Conservation (phyloP, 345 rosid species). For the Euclidium syriacum region DNA sequence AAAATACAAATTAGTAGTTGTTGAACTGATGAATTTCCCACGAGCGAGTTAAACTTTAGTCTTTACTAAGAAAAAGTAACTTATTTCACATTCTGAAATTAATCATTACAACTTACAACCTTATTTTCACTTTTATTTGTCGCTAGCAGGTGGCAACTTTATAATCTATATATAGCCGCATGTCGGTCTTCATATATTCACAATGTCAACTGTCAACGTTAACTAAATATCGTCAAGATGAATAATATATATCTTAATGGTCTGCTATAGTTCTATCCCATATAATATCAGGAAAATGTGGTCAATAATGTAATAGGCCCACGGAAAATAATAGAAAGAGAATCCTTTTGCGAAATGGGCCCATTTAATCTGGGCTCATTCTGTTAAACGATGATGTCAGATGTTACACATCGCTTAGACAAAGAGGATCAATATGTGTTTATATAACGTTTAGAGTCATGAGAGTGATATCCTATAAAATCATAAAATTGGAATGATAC, state of each 20-base stretch:
- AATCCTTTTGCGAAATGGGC: background rate
- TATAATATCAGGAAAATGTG: background rate
- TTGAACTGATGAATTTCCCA: background rate
- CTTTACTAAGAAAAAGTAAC: background rate
- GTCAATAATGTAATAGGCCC: background rate
- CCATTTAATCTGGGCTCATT: no score
- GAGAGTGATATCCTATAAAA: background rate
- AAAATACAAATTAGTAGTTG: background rate
- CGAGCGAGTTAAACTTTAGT: background rate
- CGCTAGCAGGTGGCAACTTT: constrained; percentile 1
- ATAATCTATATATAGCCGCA: no score
- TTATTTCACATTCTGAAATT: no score
- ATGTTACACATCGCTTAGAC: background rate
- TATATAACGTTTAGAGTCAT: background rate
- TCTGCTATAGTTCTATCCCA: background rate
- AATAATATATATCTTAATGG: background rate
- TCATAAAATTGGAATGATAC: background rate
- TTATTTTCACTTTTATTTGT: constrained; percentile 1
- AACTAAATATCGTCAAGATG: no score
- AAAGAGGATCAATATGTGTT: background rate
- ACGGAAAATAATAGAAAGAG: no score
- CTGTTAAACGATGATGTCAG: background rate
- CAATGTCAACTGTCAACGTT: no score
- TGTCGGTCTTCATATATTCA: no score
- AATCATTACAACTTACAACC: constrained; percentile 1